Base-by-base conservation (phyloP, 2,329 filamentous ascomycete species). In the Talaromyces islandicus region DNA sequence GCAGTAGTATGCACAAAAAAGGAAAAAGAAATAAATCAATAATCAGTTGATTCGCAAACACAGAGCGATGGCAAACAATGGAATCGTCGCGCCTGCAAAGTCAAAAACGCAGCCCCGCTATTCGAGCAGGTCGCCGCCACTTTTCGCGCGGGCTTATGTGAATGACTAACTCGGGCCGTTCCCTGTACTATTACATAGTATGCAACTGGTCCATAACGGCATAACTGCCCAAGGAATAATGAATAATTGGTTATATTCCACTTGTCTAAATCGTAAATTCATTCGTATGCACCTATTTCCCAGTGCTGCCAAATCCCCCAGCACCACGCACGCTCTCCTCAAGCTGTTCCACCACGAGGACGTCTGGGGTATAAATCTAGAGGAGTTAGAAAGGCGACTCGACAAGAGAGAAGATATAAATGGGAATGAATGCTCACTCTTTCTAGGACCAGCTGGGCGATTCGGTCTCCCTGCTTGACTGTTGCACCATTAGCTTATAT, bases 361-460 rank as follows among this genome's bases (percentile, higher is more conserved):
- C 89, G 53, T 95, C 91, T 2, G 94, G 93, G 29, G 92, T 97
- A 71, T 90, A 92, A 71, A 97, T 97, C 81, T 85, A 60, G 3
- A 54, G 30, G 24, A 27, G 21, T 30, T 24, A 46, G 43, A 24
- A n/a, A 2, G 7, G n/a, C 32, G 32, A 12, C 3, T 24, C 19
- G 17, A 19, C 17, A 46, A n/a, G 19, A 46, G n/a, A 21, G 17
- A 11, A 9, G 38, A 21, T 48, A 46, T 10, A 55, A 41, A 14
- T 11, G 43, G 14, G 54, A 46, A 9, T 21, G 21, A 50, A 9
- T 24, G 21, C 54, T 66, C 68, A 85, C 83, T 74, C 91, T 86
- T 83, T 99, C 94, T 60, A 99, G 80, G 65, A 99, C 86, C 67
- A 99, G 83, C 82, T 99, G 94, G 48, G 94, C 95, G 70, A 99